Conservation (phyloP, 2,329 filamentous ascomycete genomes). For the Elsinoe perseae region DNA sequence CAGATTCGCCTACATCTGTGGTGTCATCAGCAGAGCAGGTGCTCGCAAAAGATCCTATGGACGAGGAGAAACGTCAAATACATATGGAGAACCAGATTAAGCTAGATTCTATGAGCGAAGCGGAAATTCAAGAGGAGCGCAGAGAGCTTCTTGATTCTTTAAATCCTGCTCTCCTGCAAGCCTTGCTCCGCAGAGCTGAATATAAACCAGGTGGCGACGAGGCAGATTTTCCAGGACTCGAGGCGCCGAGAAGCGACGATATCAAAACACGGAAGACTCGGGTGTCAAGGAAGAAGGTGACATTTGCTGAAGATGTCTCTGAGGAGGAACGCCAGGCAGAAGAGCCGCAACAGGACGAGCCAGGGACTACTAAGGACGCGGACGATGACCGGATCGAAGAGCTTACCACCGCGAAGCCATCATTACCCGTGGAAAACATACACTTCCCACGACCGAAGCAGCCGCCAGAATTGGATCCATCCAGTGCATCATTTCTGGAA, state of each 20-base stretch:
- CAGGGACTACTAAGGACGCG: background rate
- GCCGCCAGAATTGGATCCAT: conserved; percentile 70
- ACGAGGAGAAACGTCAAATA: conserved; percentile 63
- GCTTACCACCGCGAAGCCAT: conserved; percentile 21
- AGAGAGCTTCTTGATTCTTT: conserved; percentile 72
- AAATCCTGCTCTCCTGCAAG: conserved; percentile 67
- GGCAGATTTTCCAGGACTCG: conserved; percentile 27
- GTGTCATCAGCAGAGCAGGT: background rate
- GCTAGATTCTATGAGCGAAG: conserved; percentile 68
- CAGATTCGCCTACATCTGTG: background rate
- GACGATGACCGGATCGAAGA: conserved; percentile 7
- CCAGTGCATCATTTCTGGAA: conserved; percentile 72
- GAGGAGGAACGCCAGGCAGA: background rate
- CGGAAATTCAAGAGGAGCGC: conserved; percentile 73
- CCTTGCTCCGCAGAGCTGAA: conserved; percentile 66
- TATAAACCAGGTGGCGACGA: conserved; percentile 56
- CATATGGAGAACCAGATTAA: conserved; percentile 71
- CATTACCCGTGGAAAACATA: conserved; percentile 25
- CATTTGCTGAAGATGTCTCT: conserved; percentile 23
- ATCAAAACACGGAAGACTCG: background rate
- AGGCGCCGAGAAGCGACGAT: background rate
- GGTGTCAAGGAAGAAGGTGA: conserved; percentile 26
- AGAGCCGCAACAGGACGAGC: background rate
- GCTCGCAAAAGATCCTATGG: conserved; percentile 27
- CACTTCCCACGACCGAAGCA: conserved; percentile 54